Evolutionary conservation across 352 stramenopile species (phyloP).

Genomic region (Halophytophthora polymorphica): DNA sequence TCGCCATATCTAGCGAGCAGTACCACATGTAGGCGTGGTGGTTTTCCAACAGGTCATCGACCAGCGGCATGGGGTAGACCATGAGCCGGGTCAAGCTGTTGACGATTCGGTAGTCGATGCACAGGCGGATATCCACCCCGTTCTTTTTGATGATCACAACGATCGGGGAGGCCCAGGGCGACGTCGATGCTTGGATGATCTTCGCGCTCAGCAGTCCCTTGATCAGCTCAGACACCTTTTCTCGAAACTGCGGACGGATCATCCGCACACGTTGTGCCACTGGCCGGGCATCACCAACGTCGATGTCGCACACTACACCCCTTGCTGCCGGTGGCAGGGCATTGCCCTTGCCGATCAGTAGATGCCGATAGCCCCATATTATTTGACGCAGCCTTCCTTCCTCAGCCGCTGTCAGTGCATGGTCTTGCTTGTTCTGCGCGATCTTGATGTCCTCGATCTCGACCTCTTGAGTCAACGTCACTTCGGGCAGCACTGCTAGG

Average conservation of each 20-base stretch:
- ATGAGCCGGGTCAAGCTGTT: constrained; percentile 4
- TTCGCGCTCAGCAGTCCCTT: constrained; percentile 10
- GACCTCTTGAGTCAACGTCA: not conserved
- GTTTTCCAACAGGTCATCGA: constrained; percentile 10
- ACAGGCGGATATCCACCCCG: constrained; percentile 26
- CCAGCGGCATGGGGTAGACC: constrained; percentile 16
- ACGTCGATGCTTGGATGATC: constrained; percentile 18
- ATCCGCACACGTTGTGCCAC: constrained; percentile 11
- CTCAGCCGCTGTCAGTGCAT: constrained; percentile 16
- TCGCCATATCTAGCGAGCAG: constrained; percentile 10
- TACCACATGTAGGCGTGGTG: constrained; percentile 8
- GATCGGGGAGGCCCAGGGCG: constrained; percentile 28
- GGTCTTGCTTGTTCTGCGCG: too few relatives aligned
- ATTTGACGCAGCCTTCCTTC: constrained; percentile 12
- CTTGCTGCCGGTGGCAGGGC: constrained; percentile 15
- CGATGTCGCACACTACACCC: constrained; percentile 28
- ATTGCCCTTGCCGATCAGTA: constrained; percentile 26
- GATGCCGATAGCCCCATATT: constrained; percentile 9
- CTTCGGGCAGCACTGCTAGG: constrained; percentile 18
- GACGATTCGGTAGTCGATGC: constrained; percentile 11
- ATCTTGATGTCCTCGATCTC: constrained; percentile 14
- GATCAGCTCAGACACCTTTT: constrained; percentile 17
- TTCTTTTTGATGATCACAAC: constrained; percentile 41
- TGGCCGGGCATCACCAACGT: constrained; percentile 16
- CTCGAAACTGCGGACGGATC: constrained; percentile 12